Base-by-base conservation (phyloP, 257 asterid genomes). In the Nicotiana attenuata region DNA sequence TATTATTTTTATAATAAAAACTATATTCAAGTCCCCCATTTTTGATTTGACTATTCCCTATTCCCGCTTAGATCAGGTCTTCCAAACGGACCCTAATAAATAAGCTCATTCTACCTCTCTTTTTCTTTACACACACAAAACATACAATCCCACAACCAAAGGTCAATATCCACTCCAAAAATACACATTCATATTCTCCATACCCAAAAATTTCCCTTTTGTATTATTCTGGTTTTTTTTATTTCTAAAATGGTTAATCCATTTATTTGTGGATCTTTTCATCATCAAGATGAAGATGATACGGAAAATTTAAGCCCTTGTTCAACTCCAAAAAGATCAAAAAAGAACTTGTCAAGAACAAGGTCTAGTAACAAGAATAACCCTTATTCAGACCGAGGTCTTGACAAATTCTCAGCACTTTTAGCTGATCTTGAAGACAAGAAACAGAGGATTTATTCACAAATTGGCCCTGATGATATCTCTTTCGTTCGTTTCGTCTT, bases 221-320 rank as follows among this genome's bases (percentile, higher is more conserved):
- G 19, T 10, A n/a, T n/a, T n/a, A n/a, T n/a, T n/a, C n/a, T n/a
- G n/a, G n/a, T n/a, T n/a, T 1, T 20, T n/a, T 7, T 50, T 11
- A 1, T 22, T 24, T 38, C 24, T 31, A 41, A 50, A 3, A 84
- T 75, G 86, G 76, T 85, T 20, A 86, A 82, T 65, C 85, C 89
- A 83, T 91, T 91, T 88, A 84, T 91, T 59, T 93, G 98, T 64
- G 93, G 97, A 10, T 89, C 85, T 50, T 93, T 89, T 45, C 76
- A 86, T 65, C 84, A 82, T 83, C 88, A 82, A 22, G 83, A 85
- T 50, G 90, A 86, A 60, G 89, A 83, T 31, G 90, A 85, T 65
- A 69, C 60, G 19, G 85, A 87, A 14, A 31, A 86, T 13, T 29
- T 22, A 6, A 90, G 90, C 76, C 96, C 97, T 4, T 88, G 90